Conservation (phyloP, 768 basidiomycete genomes). For the Phaeotremella skinneri region DNA sequence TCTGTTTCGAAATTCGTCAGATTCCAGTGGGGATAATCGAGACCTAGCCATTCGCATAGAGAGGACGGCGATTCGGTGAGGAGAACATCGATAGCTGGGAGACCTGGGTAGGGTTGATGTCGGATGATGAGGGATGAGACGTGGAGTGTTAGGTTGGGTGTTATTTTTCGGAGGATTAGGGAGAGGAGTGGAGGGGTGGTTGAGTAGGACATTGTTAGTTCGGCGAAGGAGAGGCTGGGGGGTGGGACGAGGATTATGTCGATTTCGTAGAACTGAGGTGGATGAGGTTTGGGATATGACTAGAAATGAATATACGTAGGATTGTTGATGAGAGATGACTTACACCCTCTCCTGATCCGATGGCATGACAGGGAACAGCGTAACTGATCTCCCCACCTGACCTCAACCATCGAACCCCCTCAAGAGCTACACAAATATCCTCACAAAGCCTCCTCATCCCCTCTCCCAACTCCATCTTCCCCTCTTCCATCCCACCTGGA, state of each 20-base stretch:
- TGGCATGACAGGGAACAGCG: conserved; percentile 16
- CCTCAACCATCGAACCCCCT: conserved; percentile 22
- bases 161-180: conserved; percentile 17
- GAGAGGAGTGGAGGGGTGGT: conserved; percentile 26
- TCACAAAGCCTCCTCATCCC: conserved; percentile 11
- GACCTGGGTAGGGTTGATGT: conserved; percentile 31
- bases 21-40: conserved; percentile 26
- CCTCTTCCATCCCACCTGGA: conserved; percentile 1
- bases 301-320: neutral
- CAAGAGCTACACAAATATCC: conserved; percentile 1
- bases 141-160: conserved; percentile 23
- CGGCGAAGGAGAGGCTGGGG: conserved; percentile 14
- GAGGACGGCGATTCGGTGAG: conserved; percentile 20
- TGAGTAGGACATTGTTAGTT: conserved; percentile 23
- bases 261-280: conserved; percentile 35
- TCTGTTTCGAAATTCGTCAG: conserved; percentile 15
- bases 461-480: conserved; percentile 12
- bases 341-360: conserved; percentile 16
- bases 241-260: conserved; percentile 30
- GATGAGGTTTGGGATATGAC: neutral
- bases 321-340: conserved; percentile 8
- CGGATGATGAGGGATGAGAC: conserved; percentile 22
- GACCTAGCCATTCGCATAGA: conserved; percentile 29
- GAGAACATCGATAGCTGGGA: conserved; percentile 25
- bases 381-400: conserved; percentile 22